Base-by-base conservation (phyloP, 2,329 filamentous ascomycete genomes). In the Penicillium sp. region DNA sequence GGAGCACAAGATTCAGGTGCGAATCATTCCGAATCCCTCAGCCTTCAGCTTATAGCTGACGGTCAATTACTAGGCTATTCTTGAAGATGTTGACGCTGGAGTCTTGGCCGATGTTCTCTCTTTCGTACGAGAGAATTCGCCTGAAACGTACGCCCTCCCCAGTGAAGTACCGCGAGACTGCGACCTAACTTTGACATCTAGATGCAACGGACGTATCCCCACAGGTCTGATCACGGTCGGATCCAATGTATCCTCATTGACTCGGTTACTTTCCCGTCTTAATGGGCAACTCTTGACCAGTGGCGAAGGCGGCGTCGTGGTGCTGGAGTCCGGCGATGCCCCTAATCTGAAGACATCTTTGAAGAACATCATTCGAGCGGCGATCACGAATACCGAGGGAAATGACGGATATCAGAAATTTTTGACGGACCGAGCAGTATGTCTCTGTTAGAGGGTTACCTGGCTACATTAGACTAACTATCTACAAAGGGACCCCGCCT, bases 321-420 rank as follows among this genome's bases (percentile, higher is more conserved):
- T 73, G 14, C 65, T 82, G 19, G 77, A 78, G 64, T 78, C 79
- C 14, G 76, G 73, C 13, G 77, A 81, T 65, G 74, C 76, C 22
- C 70, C 75, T 9, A 82, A 79, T 62, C 63, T 81, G 33, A 81
- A 81, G 58, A 77, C 73, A 35, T 73, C 74, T 9, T 60, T 82
- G 62, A 81, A 80, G 60, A 78, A 75, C 55, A 75, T 81, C 36
- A 81, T 81, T 50, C 74, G 78, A 60, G 66, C 67, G 41, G 74
- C 75, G 4, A 73, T 80, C 22, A 73, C 71, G 35, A 74, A 75
- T 44, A 72, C 70, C 0, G 73, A 75, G 52, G 75, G 73, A 6
- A 72, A 73, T 59, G 72, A 77, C 58, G 71, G 68, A 1, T 79
- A 79, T 54, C 74, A 75, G 47, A 70, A 63, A 7, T 75, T 77